These are phyloP conservation scores for Gypsophila paniculata DNA, from an alignment of 179 eudicot genomes.

Conservation along the genomic window DNA sequence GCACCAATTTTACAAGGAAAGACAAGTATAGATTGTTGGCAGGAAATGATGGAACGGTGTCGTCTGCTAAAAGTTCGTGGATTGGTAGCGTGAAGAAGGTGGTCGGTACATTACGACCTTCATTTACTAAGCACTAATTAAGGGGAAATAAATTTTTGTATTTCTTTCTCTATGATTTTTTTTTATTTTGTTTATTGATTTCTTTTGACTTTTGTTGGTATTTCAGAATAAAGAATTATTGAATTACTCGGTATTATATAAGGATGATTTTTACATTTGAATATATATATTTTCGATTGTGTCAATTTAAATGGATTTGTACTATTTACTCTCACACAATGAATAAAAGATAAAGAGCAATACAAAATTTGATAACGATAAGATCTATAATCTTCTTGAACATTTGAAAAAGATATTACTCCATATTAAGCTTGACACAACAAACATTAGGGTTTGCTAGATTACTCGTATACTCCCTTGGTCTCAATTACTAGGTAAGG, in stretches of 20 bases:
- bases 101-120: slow-evolving; percentile 50
- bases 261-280: not conserved
- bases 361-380: too few relatives aligned
- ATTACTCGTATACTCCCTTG: too few relatives aligned
- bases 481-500: too few relatives aligned
- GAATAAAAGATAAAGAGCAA: too few relatives aligned
- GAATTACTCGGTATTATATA: not conserved
- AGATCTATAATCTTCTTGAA: too few relatives aligned
- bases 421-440: too few relatives aligned
- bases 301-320: not conserved
- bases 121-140: slow-evolving; percentile 26
- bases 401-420: too few relatives aligned
- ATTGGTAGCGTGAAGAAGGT: slow-evolving; percentile 34
- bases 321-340: too few relatives aligned
- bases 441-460: too few relatives aligned
- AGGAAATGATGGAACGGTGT: slow-evolving; percentile 74
- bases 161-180: not conserved
- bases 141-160: not conserved
- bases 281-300: not conserved
- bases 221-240: not conserved
- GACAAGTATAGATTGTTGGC: slow-evolving; percentile 85
- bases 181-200: too few relatives aligned
- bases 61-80: slow-evolving; percentile 29
- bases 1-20: slow-evolving; percentile 76
- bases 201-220: not conserved